Conservation (phyloP, 2,329 filamentous ascomycete genomes). For the Ceratocystis colombiana region DNA sequence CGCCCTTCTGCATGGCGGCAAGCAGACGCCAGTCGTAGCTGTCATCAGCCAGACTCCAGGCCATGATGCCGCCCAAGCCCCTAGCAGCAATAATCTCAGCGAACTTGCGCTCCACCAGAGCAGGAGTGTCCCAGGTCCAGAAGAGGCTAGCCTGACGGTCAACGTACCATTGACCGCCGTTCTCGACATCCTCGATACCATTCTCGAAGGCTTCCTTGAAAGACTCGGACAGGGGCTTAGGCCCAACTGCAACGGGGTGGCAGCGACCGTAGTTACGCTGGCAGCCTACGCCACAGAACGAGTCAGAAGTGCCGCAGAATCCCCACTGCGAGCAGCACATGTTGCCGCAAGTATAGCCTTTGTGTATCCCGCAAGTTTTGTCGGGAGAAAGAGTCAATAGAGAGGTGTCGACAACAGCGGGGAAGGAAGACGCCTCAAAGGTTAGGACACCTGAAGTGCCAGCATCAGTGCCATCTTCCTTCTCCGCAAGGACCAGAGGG, state of each 20-base stretch:
- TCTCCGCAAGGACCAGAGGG: constrained; percentile 44
- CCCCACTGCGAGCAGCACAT: too few relatives aligned
- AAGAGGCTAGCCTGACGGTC: constrained; percentile 50
- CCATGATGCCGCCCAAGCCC: constrained; percentile 60
- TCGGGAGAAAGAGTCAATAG: too few relatives aligned
- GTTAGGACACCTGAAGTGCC: not conserved
- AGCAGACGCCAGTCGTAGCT: constrained; percentile 5
- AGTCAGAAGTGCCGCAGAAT: too few relatives aligned
- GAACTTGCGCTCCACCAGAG: constrained; percentile 53
- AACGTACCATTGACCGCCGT: constrained; percentile 33
- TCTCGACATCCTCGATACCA: too few relatives aligned
- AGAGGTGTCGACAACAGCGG: not conserved
- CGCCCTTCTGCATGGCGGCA: too few relatives aligned
- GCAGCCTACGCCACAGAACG: too few relatives aligned
- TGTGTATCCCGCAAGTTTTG: too few relatives aligned
- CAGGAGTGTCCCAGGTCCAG: constrained; percentile 64
- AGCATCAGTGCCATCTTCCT: not conserved
- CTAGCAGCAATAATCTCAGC: constrained; percentile 45
- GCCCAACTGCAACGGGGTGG: too few relatives aligned
- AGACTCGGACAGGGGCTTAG: too few relatives aligned
- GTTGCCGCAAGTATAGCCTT: too few relatives aligned
- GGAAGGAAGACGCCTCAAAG: not conserved
- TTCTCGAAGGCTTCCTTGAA: too few relatives aligned
- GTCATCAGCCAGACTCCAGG: constrained; percentile 65
- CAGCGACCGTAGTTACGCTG: too few relatives aligned